These are phyloP conservation scores for Stereum hirsutum DNA, from an alignment of 1,284 basidiomycete genomes.

Conservation along the genomic window DNA sequence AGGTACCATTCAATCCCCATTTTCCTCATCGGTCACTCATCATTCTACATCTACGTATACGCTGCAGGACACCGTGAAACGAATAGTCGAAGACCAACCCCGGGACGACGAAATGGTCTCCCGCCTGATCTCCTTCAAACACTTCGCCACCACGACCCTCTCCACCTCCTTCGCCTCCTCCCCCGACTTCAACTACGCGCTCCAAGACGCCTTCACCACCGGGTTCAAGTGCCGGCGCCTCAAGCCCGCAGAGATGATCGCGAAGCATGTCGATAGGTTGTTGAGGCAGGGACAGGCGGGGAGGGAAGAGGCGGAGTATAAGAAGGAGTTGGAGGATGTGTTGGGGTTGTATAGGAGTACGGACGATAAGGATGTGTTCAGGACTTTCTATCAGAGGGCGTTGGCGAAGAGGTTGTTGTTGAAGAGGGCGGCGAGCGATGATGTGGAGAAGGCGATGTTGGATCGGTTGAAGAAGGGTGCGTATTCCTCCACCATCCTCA, in stretches of 20 bases:
- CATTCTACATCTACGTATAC: neutral
- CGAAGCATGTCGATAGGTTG: slow-evolving; percentile 81
- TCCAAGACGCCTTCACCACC: slow-evolving; percentile 69
- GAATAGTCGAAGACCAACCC: slow-evolving; percentile 48
- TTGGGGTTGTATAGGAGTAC: slow-evolving; percentile 84
- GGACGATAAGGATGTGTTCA: slow-evolving; percentile 88
- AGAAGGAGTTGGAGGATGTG: slow-evolving; percentile 64
- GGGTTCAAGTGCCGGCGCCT: slow-evolving; percentile 79
- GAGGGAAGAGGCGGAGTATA: slow-evolving; percentile 64
- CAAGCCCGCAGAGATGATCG: slow-evolving; percentile 93
- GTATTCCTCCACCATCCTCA: slow-evolving; percentile 18
- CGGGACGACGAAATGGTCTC: slow-evolving; percentile 75
- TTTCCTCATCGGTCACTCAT: neutral
- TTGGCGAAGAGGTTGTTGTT: slow-evolving; percentile 86
- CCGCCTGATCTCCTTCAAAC: slow-evolving; percentile 64
- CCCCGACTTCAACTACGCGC: slow-evolving; percentile 47
- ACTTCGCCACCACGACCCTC: slow-evolving; percentile 47
- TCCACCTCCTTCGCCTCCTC: slow-evolving; percentile 39
- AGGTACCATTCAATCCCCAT: slow-evolving; percentile 10
- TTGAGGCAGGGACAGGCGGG: slow-evolving; percentile 82
- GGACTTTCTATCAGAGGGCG: slow-evolving; percentile 88
- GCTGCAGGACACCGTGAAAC: slow-evolving; percentile 42
- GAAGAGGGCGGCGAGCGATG: slow-evolving; percentile 81
- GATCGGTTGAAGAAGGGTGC: slow-evolving; percentile 80
- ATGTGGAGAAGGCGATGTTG: slow-evolving; percentile 86